Base-by-base conservation (phyloP, 805 yeast genomes). In the Scheffersomyces amazonensis region DNA sequence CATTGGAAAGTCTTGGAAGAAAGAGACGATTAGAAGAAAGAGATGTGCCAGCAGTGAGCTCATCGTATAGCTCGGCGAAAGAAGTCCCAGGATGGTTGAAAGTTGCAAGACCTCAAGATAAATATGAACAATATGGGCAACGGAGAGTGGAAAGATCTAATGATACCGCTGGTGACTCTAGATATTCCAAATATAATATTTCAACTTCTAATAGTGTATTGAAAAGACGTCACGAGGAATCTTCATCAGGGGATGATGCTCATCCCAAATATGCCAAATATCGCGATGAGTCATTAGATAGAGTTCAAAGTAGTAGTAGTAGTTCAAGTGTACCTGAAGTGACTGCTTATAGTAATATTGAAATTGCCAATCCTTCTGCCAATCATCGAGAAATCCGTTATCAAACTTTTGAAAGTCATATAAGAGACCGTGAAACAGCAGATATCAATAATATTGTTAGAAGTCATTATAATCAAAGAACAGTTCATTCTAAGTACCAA, bases 391-490 rank as follows among this genome's bases (percentile, higher is more conserved):
- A 38, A 20, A 22, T 29, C 8, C 39, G 53, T 39, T 66, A 66
- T 52, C 64, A 58, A 38, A 60, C 69, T 9, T 66, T 69, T 46
- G 70, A 64, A 40, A 64, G 71, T 41, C 53, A 53, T 29, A 62
- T 67, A 22, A 44, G 54, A 6, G 61, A 64, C 38, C 54, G 53
- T 35, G 64, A 63, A 19, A 50, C 62, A 48, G 51, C 63, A 51
- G 60, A 71, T 44, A 75, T 78, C 38, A 86, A 85, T 50, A 78
- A 78, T 32, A 75, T 86, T 38, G 95, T 93, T 22, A 72, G 89
- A 46, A 71, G 76, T 34, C 96, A 88, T 61, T 93, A 93, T 60
- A 93, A 93, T 60, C 84, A 85, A 47, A 75, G 95, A 52, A 83
- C 96, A 0, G 76, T 77, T 46, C 77, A 78, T 42, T 75, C 91